Evolutionary conservation across 768 basidiomycete species (phyloP).

Genomic region (Hortiboletus flavorubellus): DNA sequence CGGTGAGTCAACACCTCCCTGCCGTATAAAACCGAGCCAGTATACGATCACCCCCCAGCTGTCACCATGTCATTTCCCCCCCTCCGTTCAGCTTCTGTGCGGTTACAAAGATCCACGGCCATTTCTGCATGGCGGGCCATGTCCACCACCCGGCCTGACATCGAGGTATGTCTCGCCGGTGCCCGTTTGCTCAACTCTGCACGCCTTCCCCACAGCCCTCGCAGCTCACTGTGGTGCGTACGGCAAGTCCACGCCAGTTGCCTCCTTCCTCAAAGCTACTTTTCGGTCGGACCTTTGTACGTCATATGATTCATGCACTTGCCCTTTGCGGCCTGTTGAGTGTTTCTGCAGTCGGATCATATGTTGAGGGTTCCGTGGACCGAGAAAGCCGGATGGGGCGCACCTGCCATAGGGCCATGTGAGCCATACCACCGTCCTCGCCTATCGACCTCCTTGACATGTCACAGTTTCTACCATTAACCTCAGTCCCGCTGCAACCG

Average conservation of each 20-base stretch:
- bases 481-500: slow-evolving; percentile 46
- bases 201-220: slow-evolving; percentile 40
- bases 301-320: slow-evolving; percentile 21
- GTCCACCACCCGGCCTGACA: slow-evolving; percentile 40
- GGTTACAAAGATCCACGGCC: slow-evolving; percentile 2
- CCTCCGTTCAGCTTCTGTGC: slow-evolving; percentile 10
- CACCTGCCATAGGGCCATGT: slow-evolving; percentile 84
- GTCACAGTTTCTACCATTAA: slow-evolving; percentile 21
- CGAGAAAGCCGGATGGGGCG: slow-evolving; percentile 70
- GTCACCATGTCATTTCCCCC: slow-evolving; percentile 18
- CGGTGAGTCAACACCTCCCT: background rate
- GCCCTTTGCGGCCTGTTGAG: slow-evolving; percentile 8
- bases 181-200: background rate
- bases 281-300: slow-evolving; percentile 84
- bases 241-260: slow-evolving; percentile 50
- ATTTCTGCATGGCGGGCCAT: slow-evolving; percentile 10
- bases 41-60: background rate
- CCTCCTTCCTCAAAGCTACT: slow-evolving; percentile 67
- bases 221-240: slow-evolving; percentile 47
- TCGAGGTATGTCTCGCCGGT: slow-evolving; percentile 41
- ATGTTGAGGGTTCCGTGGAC: slow-evolving; percentile 83
- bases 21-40: slow-evolving; percentile 24
- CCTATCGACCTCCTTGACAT: slow-evolving; percentile 2
- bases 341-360: slow-evolving; percentile 64
- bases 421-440: slow-evolving; percentile 26